Evolutionary conservation across 352 stramenopile species (phyloP), one percentile per base, ranked within the genome.

Genomic region (Globisporangium yorkense): DNA sequence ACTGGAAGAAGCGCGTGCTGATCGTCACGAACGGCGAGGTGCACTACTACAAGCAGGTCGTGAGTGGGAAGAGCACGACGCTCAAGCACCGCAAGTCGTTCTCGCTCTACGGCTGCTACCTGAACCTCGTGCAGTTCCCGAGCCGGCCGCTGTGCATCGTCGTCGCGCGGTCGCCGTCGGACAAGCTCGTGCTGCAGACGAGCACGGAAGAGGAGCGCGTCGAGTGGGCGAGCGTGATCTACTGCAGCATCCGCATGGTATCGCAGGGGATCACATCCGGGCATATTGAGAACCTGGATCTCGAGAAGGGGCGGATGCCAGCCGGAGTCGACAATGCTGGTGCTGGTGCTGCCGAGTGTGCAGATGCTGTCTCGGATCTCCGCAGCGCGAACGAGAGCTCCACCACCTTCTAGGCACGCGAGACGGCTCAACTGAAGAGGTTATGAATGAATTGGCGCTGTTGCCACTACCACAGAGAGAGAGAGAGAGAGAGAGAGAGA

Each of bases 41-140:
- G 39, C 80, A 83, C 61, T 94, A 94, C 59, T 91, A 81, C 72
- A 90, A 92, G 62, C 70, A 90, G 61, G 70, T 89, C 33, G 69
- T 49, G 35, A 65, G 51, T 5, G 68, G 62, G 46, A 75, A 69
- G 59, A 63, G 44, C 15, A 53, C 65, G 24, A 70, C 68, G 48
- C 81, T 93, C 49, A 92, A 91, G 67, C 77, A 90, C 49, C 82
- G 80, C 70, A 92, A 91, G 63, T 89, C 80, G 13, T 95, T 95
- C 55, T 87, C 78, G 57, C 59, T 95, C 0, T 83, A 83, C 51
- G 86, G 86, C 2, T 95, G 86, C 71, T 94, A 93, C 43, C 54
- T 95, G 44, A 93, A 93, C 54, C 54, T 95, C 47, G 72, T 88
- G 15, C 73, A 92, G n/a, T 69, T 92, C 39, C 72, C 86, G 0